Evolutionary conservation across 177 flowering plant genomes (phyloP).

Genomic region (Vitis hybrid): DNA sequence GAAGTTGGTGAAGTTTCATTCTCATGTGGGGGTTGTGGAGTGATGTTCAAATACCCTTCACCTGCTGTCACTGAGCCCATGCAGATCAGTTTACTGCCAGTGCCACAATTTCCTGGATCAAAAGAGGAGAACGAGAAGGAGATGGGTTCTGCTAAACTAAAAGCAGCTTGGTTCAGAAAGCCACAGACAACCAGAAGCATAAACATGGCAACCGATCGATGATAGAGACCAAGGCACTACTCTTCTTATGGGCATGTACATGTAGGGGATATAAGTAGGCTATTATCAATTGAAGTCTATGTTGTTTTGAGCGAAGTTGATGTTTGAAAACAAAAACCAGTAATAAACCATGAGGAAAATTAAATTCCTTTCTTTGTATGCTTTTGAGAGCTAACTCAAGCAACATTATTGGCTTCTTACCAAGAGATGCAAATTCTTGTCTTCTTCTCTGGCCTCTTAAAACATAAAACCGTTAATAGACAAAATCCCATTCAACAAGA

Average conservation of each 20-base stretch:
- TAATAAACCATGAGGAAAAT: neutral
- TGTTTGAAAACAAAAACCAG: no score
- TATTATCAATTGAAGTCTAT: no score
- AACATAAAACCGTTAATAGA: neutral
- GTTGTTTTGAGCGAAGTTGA: no score
- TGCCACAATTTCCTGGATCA: conserved; percentile 26
- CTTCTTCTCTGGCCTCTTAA: no score
- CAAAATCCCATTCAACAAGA: conserved; percentile 3
- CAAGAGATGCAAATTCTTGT: no score
- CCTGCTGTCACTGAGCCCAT: conserved; percentile 34
- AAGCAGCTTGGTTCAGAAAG: conserved; percentile 23
- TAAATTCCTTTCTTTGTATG: conserved; percentile 11
- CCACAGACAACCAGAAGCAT: conserved; percentile 15
- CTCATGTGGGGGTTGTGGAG: conserved; percentile 15
- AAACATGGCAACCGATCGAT: conserved; percentile 21
- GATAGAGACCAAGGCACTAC: no score
- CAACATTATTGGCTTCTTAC: no score
- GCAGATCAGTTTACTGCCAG: conserved; percentile 33
- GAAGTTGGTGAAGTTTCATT: neutral
- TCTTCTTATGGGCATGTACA: no score
- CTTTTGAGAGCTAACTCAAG: neutral
- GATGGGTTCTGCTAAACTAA: conserved; percentile 13
- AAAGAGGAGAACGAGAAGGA: conserved; percentile 36
- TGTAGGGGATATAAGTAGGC: no score
- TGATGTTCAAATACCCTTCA: conserved; percentile 35